Evolutionary conservation across 305 asterid genomes (phyloP).

Genomic region (Solanum hybrid): DNA sequence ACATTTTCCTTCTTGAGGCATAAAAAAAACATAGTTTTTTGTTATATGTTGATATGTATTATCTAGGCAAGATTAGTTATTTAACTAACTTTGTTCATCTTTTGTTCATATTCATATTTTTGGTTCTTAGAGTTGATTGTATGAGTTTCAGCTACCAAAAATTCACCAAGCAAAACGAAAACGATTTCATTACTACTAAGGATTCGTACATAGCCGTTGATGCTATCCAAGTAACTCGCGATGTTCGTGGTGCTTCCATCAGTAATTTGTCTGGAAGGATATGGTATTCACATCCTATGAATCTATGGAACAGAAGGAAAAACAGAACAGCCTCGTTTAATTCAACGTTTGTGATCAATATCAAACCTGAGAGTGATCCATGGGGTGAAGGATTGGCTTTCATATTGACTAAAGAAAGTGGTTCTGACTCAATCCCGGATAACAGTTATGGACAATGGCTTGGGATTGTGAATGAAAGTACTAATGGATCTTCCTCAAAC

Average conservation of each 20-base stretch:
- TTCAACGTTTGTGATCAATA: conserved; percentile 8
- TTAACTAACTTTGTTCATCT: neutral
- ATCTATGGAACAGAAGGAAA: conserved; percentile 9
- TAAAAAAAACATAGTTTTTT: neutral
- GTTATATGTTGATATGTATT: neutral
- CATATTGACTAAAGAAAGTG: conserved; percentile 10
- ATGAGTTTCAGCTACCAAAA: conserved; percentile 5
- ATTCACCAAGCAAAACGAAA: neutral
- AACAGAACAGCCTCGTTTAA: conserved; percentile 4
- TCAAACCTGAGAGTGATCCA: neutral
- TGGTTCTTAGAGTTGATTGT: neutral
- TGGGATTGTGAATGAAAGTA: conserved; percentile 10
- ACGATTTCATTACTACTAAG: neutral
- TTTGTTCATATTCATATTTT: neutral
- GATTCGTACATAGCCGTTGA: neutral
- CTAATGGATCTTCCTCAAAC: neutral
- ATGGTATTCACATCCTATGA: conserved; percentile 5
- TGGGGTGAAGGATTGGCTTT: conserved; percentile 17
- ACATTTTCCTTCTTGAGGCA: neutral
- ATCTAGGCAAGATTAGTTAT: neutral
- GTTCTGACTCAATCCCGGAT: neutral
- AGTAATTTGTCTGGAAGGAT: conserved; percentile 8
- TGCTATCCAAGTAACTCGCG: conserved; percentile 8
- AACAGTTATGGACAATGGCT: conserved; percentile 10
- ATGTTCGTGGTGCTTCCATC: neutral